These are phyloP conservation scores for Physcomitrium patens DNA, from an alignment of 225 moss, liverwort and hornwort genomes.

Conservation along the genomic window DNA sequence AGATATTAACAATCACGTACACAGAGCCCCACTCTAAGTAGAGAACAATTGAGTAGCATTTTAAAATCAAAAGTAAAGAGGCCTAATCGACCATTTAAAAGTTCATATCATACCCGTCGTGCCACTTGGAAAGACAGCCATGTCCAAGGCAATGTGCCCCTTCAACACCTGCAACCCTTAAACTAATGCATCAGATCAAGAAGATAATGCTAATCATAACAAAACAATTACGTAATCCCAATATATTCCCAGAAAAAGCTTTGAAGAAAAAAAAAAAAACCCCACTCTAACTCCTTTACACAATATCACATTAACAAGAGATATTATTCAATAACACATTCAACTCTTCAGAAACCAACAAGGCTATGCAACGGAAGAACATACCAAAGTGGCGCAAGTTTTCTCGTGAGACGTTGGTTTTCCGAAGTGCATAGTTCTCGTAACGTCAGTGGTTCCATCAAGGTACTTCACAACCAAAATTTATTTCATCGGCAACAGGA, in stretches of 20 bases:
- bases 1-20: not conserved
- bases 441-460: conserved; percentile 88
- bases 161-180: conserved; percentile 69
- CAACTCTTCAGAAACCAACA: not conserved
- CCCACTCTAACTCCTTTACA: not conserved
- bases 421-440: conserved; percentile 86
- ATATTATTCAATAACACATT: not conserved
- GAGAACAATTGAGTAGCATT: conserved; percentile 7
- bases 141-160: conserved; percentile 81
- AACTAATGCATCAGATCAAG: conserved; percentile 29
- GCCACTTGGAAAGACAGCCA: conserved; percentile 80
- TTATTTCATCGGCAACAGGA: conserved; percentile 22
- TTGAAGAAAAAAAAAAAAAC: not conserved
- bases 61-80: not conserved
- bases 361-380: not conserved
- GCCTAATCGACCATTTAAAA: not conserved
- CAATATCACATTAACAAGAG: not conserved
- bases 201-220: conserved; percentile 21
- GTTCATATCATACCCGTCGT: conserved; percentile 61
- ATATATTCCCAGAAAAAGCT: conserved; percentile 21
- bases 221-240: conserved; percentile 12
- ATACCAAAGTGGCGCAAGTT: conserved; percentile 77
- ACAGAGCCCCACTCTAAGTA: not conserved
- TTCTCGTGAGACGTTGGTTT: conserved; percentile 82
- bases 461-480: conserved; percentile 59